Evolutionary conservation across 371 early-diverging fungal genomes (phyloP).

Genomic region (Zychaea mexicana): DNA sequence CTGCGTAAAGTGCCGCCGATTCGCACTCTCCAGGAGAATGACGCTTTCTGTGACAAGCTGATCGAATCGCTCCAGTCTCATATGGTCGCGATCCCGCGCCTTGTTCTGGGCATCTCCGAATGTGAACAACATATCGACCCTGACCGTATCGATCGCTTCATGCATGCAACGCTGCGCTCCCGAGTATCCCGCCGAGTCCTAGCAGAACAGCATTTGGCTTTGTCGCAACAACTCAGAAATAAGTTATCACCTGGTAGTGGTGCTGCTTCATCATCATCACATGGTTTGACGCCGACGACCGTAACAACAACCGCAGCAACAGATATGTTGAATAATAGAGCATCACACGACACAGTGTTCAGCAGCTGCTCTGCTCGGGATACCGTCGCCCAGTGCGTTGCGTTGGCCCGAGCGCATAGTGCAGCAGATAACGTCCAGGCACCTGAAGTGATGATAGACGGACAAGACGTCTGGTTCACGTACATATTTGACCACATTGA

Average conservation of each 20-base stretch:
- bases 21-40: slow-evolving; percentile 68
- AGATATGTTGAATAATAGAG: background rate
- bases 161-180: slow-evolving; percentile 76
- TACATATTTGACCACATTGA: slow-evolving; percentile 89
- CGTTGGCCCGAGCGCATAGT: slow-evolving; percentile 37
- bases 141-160: slow-evolving; percentile 70
- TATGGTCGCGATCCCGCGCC: slow-evolving; percentile 77
- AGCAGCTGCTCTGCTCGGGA: slow-evolving; percentile 61
- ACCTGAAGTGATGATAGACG: slow-evolving; percentile 60
- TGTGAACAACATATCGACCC: slow-evolving; percentile 63
- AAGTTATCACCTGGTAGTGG: background rate
- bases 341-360: slow-evolving; percentile 47
- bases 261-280: slow-evolving; percentile 1
- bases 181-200: slow-evolving; percentile 85
- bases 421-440: slow-evolving; percentile 1
- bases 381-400: slow-evolving; percentile 62
- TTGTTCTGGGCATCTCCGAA: slow-evolving; percentile 80
- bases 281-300: background rate
- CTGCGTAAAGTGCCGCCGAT: slow-evolving; percentile 69
- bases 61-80: slow-evolving; percentile 65
- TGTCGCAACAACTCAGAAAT: slow-evolving; percentile 43
- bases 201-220: slow-evolving; percentile 81
- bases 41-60: slow-evolving; percentile 69
- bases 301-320: slow-evolving; percentile 19
- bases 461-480: slow-evolving; percentile 68